These are phyloP conservation scores for Phytophthora quininea DNA, from an alignment of 352 stramenopile genomes.

Conservation along the genomic window DNA sequence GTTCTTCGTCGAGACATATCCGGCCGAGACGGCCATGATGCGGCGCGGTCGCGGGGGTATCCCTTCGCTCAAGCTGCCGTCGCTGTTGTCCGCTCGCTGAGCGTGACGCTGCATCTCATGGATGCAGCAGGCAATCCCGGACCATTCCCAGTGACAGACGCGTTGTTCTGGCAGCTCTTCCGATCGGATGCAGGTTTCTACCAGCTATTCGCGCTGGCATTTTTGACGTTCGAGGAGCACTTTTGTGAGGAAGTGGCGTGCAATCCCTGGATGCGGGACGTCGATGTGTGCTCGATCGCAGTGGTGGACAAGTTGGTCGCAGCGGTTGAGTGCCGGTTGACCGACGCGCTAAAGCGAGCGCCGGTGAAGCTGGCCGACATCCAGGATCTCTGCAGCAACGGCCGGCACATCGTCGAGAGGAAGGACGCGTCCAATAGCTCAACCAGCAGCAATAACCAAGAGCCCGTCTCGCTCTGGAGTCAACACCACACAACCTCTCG, in stretches of 20 bases:
- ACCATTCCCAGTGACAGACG: conserved; percentile 53
- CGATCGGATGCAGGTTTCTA: conserved; percentile 58
- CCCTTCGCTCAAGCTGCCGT: conserved; percentile 68
- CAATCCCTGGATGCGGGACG: conserved; percentile 40
- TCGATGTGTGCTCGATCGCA: conserved; percentile 34
- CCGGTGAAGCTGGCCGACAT: conserved; percentile 51
- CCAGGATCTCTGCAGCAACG: conserved; percentile 52
- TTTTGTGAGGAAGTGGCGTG: conserved; percentile 61
- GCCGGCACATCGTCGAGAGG: conserved; percentile 34
- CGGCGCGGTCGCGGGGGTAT: conserved; percentile 60
- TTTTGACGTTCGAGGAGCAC: conserved; percentile 71
- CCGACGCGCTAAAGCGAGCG: conserved; percentile 45
- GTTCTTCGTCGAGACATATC: conserved; percentile 70
- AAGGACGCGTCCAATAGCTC: conserved; percentile 5
- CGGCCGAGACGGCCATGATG: conserved; percentile 69
- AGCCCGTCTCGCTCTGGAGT: conserved; percentile 30
- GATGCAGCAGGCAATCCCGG: conserved; percentile 43
- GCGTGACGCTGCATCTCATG: conserved; percentile 56
- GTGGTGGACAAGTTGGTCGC: conserved; percentile 56
- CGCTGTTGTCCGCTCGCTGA: conserved; percentile 52
- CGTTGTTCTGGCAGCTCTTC: conserved; percentile 73
- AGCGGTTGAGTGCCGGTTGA: conserved; percentile 44
- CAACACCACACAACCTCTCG: conserved; percentile 22
- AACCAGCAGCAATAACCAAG: background rate
- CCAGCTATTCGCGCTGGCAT: conserved; percentile 59